phyloP scores from a whole-genome alignment of 176 grass and related monocot genomes.

The Cenchrus americanus region DNA sequence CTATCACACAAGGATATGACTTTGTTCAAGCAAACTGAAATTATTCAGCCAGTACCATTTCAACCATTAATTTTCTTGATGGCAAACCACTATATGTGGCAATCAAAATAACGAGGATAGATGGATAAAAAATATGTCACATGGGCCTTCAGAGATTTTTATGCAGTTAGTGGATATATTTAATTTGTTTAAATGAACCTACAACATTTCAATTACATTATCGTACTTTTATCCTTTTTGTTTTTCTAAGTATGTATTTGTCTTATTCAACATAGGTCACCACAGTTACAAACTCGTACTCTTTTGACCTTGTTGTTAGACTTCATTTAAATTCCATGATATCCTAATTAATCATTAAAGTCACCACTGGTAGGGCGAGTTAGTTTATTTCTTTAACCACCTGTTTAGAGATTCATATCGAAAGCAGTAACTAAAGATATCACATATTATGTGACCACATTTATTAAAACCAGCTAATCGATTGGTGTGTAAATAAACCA shows the following conservation, averaged over 20 bases:
- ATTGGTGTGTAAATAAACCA: neutral
- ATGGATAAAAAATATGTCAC: neutral
- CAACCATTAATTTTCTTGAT: neutral
- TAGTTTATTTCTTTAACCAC: neutral
- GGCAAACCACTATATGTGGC: neutral
- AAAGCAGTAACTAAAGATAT: constrained; percentile 8
- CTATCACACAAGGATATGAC: neutral
- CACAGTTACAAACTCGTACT: neutral
- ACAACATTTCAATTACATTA: too few relatives aligned
- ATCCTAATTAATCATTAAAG: neutral
- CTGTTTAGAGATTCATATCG: neutral
- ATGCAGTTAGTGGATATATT: neutral
- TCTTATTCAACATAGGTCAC: neutral
- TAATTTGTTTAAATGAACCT: neutral
- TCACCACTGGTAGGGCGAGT: neutral
- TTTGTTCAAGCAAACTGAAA: neutral
- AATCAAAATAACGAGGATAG: neutral
- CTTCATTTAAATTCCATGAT: neutral
- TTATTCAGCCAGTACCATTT: neutral
- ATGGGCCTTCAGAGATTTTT: neutral
- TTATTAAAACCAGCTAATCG: neutral
- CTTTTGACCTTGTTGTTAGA: neutral
- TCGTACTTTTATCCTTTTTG: neutral
- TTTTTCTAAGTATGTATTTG: neutral
- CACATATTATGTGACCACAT: neutral